These are phyloP conservation scores for Ustilago vetiveriae DNA, from an alignment of 1,284 basidiomycete genomes.

Conservation along the genomic window DNA sequence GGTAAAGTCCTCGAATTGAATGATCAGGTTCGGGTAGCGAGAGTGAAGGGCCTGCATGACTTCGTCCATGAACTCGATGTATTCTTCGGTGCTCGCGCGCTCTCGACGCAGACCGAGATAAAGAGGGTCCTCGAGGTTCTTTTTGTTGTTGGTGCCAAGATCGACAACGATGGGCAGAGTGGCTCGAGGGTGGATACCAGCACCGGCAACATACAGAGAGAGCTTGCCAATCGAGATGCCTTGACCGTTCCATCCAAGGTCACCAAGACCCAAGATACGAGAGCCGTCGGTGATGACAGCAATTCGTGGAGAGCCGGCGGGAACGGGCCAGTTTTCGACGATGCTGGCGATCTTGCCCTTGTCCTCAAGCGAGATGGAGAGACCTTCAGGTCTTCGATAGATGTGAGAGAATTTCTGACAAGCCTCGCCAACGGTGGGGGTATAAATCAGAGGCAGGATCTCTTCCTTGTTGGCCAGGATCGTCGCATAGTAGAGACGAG, in stretches of 20 bases:
- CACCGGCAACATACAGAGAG: conserved; percentile 88
- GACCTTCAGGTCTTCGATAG: conserved; percentile 78
- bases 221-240: conserved; percentile 93
- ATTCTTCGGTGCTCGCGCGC: conserved; percentile 66
- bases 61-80: conserved; percentile 83
- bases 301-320: conserved; percentile 63
- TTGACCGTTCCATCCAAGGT: conserved; percentile 77
- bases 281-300: conserved; percentile 78
- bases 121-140: conserved; percentile 83
- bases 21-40: conserved; percentile 77
- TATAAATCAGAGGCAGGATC: conserved; percentile 78
- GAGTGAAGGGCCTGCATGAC: conserved; percentile 78
- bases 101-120: conserved; percentile 78
- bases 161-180: conserved; percentile 81
- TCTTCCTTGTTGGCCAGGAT: conserved; percentile 73
- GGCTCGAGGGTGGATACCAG: conserved; percentile 84
- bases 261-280: conserved; percentile 90
- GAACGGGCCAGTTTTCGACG: conserved; percentile 79
- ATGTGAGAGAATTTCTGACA: conserved; percentile 78
- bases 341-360: conserved; percentile 80
- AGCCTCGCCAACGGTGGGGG: conserved; percentile 89
- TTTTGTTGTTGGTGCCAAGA: conserved; percentile 83
- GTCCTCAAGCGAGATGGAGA: conserved; percentile 70
- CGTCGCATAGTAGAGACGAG: conserved; percentile 75
- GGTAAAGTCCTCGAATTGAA: conserved; percentile 80